Evolutionary conservation across 1,139 yeast genomes (phyloP).

Genomic region (Diutina siamensis): DNA sequence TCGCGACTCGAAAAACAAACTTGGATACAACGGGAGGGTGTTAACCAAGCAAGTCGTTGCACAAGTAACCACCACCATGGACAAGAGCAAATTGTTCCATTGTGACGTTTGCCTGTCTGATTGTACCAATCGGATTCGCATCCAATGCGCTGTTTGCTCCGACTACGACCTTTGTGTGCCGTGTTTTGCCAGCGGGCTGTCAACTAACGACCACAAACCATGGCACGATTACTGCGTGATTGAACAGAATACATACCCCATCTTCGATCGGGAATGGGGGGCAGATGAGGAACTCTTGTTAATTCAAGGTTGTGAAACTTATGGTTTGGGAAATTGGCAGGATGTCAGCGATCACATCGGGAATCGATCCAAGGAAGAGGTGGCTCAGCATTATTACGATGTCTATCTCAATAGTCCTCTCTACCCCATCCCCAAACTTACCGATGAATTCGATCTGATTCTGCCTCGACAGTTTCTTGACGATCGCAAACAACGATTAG

Average conservation of each 20-base stretch:
- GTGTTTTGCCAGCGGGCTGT: slow-evolving; percentile 78
- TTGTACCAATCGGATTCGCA: slow-evolving; percentile 83
- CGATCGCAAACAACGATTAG: slow-evolving; percentile 60
- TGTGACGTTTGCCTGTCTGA: slow-evolving; percentile 95
- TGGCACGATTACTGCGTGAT: slow-evolving; percentile 87
- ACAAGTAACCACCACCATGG: slow-evolving; percentile 9
- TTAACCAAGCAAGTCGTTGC: too few relatives aligned
- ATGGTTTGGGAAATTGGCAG: slow-evolving; percentile 95
- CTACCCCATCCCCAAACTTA: slow-evolving; percentile 79
- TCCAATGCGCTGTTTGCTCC: slow-evolving; percentile 82
- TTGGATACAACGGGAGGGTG: too few relatives aligned
- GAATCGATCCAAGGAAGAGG: slow-evolving; percentile 84
- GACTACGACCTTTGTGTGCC: slow-evolving; percentile 96
- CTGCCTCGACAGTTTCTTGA: slow-evolving; percentile 61
- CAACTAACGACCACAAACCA: slow-evolving; percentile 82
- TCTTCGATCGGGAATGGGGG: slow-evolving; percentile 88
- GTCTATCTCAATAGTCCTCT: slow-evolving; percentile 56
- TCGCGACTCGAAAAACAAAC: background rate
- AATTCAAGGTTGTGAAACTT: slow-evolving; percentile 83
- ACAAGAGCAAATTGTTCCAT: slow-evolving; percentile 48
- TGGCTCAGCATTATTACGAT: slow-evolving; percentile 65
- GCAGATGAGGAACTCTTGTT: slow-evolving; percentile 91
- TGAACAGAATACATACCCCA: slow-evolving; percentile 92
- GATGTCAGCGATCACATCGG: slow-evolving; percentile 94
- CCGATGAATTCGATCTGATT: slow-evolving; percentile 50